Base-by-base conservation (phyloP, 805 yeast species). In the Ogataea polymorpha region DNA sequence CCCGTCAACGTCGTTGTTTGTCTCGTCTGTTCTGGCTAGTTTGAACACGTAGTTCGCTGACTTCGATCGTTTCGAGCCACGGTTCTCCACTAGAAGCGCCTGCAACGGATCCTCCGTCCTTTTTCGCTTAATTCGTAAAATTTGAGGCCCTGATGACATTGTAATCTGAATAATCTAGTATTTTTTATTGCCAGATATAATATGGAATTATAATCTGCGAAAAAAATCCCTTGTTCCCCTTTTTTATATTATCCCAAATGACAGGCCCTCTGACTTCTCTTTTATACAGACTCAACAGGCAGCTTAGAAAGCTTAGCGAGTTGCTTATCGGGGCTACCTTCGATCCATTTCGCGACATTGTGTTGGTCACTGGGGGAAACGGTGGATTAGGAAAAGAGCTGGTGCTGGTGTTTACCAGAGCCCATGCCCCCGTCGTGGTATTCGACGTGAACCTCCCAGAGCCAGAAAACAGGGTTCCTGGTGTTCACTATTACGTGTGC, bases 91-190 rank as follows among this genome's bases (percentile, higher is more conserved):
- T 8, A 76, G 64, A 11, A 90, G 70, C 1, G 96, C 96, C 51
- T 86, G 88, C 17, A 91, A 70, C 2, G 97, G 96, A 51, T 87
- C 96, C 54, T 88, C 93, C 39, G 79, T 81, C 45, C 96, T 72
- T 56, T 84, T 83, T 44, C 98, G 74, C 63, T 93, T 91, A 58
- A 91, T 85, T 44, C 96, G 74, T 31, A 91, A 80, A 18, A 84
- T 70, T 39, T 74, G 75, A 1, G 95, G 95, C 10, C 57, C 58
- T 20, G 46, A 41, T 25, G 46, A 40, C 11, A 33, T 23, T 12
- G 12, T 12, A 18, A 10, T 6, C 14, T 5, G 8, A 21, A 15
- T 16, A 24, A 14, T 28, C 30, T 25, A 14, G 12, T 39, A 27
- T 9, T n/a, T 15, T 27, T 27, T 27, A 32, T 32, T 23, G 17